phyloP scores from a whole-genome alignment of 2,329 filamentous ascomycete genomes.

The Fusarium staphyleae region DNA sequence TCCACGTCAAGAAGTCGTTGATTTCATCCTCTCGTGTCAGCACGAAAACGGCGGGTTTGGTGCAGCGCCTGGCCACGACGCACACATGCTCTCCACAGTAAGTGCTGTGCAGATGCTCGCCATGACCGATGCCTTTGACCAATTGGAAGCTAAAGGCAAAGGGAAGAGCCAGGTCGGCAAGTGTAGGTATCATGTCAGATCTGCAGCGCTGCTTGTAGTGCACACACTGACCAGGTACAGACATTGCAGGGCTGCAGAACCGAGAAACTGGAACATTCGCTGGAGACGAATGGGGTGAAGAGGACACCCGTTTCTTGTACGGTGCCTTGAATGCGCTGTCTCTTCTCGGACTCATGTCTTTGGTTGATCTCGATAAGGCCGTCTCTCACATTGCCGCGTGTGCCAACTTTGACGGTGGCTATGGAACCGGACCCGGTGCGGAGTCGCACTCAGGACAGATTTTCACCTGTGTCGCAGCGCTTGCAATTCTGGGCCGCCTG shows the following conservation, averaged over 20 bases:
- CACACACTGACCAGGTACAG: slow-evolving; percentile 50
- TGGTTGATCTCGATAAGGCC: slow-evolving; percentile 82
- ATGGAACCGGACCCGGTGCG: slow-evolving; percentile 86
- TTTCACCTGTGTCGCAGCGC: slow-evolving; percentile 88
- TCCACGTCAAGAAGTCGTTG: slow-evolving; percentile 79
- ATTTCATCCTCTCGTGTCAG: slow-evolving; percentile 96
- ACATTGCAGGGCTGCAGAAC: slow-evolving; percentile 84
- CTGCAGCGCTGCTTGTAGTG: slow-evolving; percentile 13
- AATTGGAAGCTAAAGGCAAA: slow-evolving; percentile 75
- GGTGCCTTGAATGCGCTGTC: slow-evolving; percentile 89
- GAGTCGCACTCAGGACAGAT: slow-evolving; percentile 97
- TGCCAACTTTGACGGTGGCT: slow-evolving; percentile 93
- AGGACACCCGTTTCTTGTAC: slow-evolving; percentile 94
- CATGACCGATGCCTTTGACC: slow-evolving; percentile 82
- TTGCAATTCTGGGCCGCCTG: slow-evolving; percentile 82
- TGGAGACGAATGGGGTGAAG: slow-evolving; percentile 96
- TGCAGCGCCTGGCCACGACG: slow-evolving; percentile 91
- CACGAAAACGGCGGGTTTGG: slow-evolving; percentile 90
- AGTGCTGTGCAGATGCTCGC: slow-evolving; percentile 94
- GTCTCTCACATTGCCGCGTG: slow-evolving; percentile 82
- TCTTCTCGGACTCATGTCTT: slow-evolving; percentile 73
- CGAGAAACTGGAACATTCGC: slow-evolving; percentile 83
- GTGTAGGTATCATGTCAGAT: slow-evolving; percentile 65
- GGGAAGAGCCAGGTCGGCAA: slow-evolving; percentile 74
- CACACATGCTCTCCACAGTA: slow-evolving; percentile 95